Conservation (phyloP, 257 asterid species). For the Solanum microdontum region DNA sequence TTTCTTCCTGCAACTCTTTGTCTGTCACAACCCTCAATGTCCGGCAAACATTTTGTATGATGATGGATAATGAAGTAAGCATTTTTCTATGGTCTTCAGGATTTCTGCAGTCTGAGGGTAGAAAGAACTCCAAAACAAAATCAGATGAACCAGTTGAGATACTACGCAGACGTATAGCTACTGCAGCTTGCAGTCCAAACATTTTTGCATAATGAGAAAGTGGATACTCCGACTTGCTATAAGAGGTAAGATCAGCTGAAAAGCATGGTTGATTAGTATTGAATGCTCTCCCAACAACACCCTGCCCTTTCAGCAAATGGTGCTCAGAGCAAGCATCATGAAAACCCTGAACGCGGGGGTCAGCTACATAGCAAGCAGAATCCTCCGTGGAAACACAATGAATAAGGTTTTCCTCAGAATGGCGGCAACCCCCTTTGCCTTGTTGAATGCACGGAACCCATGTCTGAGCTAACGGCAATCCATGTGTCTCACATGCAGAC, state of each 20-base stretch:
- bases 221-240: conserved; percentile 70
- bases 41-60: conserved; percentile 50
- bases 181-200: conserved; percentile 72
- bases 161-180: conserved; percentile 78
- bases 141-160: conserved; percentile 49
- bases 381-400: conserved; percentile 67
- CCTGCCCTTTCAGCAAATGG: conserved; percentile 79
- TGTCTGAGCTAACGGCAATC: conserved; percentile 79
- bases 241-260: conserved; percentile 58
- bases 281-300: conserved; percentile 73
- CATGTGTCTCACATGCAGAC: conserved; percentile 50
- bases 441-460: conserved; percentile 73
- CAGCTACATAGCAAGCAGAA: conserved; percentile 59
- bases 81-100: conserved; percentile 52
- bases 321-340: conserved; percentile 83
- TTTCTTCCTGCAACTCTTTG: conserved; percentile 57
- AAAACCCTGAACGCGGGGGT: conserved; percentile 52
- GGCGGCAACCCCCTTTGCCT: conserved; percentile 64
- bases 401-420: conserved; percentile 53
- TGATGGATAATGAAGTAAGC: conserved; percentile 61
- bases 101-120: conserved; percentile 49
- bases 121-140: conserved; percentile 78
- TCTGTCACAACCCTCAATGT: conserved; percentile 63
- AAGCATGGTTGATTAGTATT: conserved; percentile 72
- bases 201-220: conserved; percentile 88